Base-by-base conservation (phyloP, 1,139 yeast species). In the Debaryomyces fabryi region DNA sequence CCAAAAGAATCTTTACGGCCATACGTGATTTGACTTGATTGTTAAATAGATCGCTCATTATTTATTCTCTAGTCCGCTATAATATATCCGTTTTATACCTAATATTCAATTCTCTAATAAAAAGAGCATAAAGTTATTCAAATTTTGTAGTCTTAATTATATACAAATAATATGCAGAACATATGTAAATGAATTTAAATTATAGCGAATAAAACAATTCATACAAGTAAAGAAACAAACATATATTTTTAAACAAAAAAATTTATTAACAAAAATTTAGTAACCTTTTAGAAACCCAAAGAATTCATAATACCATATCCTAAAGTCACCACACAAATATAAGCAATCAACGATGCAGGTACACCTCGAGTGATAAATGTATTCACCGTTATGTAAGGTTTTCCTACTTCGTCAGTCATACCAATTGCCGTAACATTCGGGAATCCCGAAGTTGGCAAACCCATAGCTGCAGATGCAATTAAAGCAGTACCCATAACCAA, bases 401-500 rank as follows among this genome's bases (percentile, higher is more conserved):
- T 85, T 7, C 97, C 97, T 25, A 90, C 79, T 60, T 89, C 96
- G 65, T 92, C 96, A 6, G 90, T 82, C 84, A 90, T 83, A 50
- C 96, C 89, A 50, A 92, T 88, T 2, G 97, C 98, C 0, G 97
- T 91, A 39, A 92, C 96, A 59, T 92, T 92, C 15, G 98, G 98
- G 79, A 92, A 92, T 0, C 98, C 98, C 1, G 96, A 88, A 0
- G 98, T 92, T 24, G 98, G 98, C 51, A 92, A 76, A 9, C 96
- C 97, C 97, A 92, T 92, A 3, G 97, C 98, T 43, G 86, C 85
- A 0, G 97, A 89, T 56, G 97, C 89, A 52, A 92, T 69, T 58
- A 92, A 74, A 0, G 96, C 93, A 13, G 95, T 79, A 18, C 86
- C 82, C 93, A 92, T 86, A 44, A 92, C 86, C 59, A 92, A 72